Evolutionary conservation across 345 rosid genomes (phyloP).

Genomic region (Leavenworthia alabamica): DNA sequence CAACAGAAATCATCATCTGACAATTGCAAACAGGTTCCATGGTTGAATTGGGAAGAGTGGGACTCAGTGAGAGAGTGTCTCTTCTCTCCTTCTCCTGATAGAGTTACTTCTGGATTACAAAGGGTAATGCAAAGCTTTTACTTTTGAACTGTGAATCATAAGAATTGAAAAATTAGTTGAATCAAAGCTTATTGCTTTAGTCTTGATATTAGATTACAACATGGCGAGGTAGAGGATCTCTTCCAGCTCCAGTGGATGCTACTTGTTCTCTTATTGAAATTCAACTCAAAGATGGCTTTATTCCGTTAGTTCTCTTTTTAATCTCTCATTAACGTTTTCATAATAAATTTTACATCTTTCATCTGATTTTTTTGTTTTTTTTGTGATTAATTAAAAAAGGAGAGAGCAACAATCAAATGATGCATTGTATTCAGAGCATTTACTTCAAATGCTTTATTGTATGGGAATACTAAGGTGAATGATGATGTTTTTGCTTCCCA

Average conservation of each 20-base stretch:
- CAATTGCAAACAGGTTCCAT: conserved; percentile 66
- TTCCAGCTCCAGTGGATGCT: conserved; percentile 75
- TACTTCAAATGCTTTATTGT: conserved; percentile 69
- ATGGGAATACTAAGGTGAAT: conserved; percentile 93
- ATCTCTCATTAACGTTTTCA: neutral
- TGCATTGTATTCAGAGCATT: conserved; percentile 57
- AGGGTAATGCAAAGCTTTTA: conserved; percentile 43
- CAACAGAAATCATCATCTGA: conserved; percentile 31
- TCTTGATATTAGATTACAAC: conserved; percentile 45
- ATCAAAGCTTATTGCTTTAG: conserved; percentile 2
- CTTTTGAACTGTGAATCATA: neutral
- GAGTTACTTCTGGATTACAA: conserved; percentile 46
- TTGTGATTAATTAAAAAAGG: conserved; percentile 13
- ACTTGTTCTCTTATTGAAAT: conserved; percentile 73
- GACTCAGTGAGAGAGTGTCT: conserved; percentile 66
- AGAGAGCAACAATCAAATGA: conserved; percentile 43
- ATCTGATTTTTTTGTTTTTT: neutral
- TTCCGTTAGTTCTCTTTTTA: conserved; percentile 37
- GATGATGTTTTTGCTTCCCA: neutral
- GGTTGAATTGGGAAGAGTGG: conserved; percentile 96
- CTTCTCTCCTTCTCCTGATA: conserved; percentile 59
- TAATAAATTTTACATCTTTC: neutral
- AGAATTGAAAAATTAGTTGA: too few relatives aligned
- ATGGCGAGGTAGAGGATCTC: conserved; percentile 82
- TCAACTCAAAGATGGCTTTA: conserved; percentile 73